Conservation (phyloP, 2,329 filamentous ascomycete species). For the Neopestalotiopsis sp. region DNA sequence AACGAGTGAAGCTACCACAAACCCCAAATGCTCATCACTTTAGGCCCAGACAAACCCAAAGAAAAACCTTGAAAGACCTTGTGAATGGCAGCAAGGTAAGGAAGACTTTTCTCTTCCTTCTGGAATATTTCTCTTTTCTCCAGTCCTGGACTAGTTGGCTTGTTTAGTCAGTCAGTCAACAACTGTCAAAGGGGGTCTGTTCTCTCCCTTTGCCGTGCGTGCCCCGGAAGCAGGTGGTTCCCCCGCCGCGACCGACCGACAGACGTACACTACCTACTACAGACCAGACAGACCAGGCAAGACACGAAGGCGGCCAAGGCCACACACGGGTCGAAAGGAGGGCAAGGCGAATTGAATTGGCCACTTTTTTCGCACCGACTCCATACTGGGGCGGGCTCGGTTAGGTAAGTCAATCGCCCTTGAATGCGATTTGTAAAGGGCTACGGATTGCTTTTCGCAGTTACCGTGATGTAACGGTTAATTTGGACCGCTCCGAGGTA, state of each 20-base stretch:
- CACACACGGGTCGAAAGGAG: background rate
- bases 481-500: constrained; percentile 2
- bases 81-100: background rate
- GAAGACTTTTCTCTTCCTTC: background rate
- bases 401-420: constrained; percentile 12
- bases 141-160: background rate
- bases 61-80: background rate
- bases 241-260: background rate
- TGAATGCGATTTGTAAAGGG: constrained; percentile 1
- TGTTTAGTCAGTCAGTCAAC: background rate
- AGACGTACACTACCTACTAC: no score
- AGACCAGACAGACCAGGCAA: no score
- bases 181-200: background rate
- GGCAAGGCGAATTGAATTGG: background rate
- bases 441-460: background rate
- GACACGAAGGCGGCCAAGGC: background rate
- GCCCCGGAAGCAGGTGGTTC: background rate
- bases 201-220: background rate
- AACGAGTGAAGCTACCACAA: background rate
- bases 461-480: constrained; percentile 14
- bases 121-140: constrained; percentile 2
- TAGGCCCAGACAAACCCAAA: background rate
- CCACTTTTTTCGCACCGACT: constrained; percentile 7
- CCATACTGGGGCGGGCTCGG: constrained; percentile 7
- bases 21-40: constrained; percentile 2